These are phyloP conservation scores for Gynandropsis gynandra DNA, from an alignment of 345 rosid genomes.

Conservation along the genomic window DNA sequence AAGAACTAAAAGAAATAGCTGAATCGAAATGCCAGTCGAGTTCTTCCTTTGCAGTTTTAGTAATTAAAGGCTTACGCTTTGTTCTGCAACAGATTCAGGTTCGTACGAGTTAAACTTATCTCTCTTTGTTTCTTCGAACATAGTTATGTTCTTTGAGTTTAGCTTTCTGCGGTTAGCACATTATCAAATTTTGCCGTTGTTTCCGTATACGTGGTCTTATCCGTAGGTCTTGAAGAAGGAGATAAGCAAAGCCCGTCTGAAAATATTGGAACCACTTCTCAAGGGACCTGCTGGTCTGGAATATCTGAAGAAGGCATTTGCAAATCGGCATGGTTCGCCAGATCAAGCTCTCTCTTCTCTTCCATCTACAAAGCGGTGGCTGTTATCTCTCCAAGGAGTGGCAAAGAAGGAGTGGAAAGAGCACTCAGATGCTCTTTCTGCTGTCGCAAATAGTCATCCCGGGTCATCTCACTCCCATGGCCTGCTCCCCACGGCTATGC, in stretches of 20 bases:
- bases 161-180: too few relatives aligned
- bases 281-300: slow-evolving; percentile 87
- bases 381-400: slow-evolving; percentile 41
- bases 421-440: slow-evolving; percentile 44
- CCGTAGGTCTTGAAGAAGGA: slow-evolving; percentile 59
- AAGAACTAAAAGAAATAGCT: slow-evolving; percentile 57
- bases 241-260: slow-evolving; percentile 74
- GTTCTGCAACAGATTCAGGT: slow-evolving; percentile 92
- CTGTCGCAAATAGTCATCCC: slow-evolving; percentile 27
- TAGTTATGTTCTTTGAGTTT: too few relatives aligned
- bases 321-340: slow-evolving; percentile 44
- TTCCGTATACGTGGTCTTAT: neutral
- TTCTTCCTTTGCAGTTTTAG: slow-evolving; percentile 41
- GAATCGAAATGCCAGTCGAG: slow-evolving; percentile 36
- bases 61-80: slow-evolving; percentile 80
- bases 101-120: neutral
- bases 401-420: slow-evolving; percentile 74
- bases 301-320: slow-evolving; percentile 63
- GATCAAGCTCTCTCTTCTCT: slow-evolving; percentile 43
- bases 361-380: slow-evolving; percentile 58
- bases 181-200: too few relatives aligned
- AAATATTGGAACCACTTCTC: slow-evolving; percentile 67
- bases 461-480: slow-evolving; percentile 31
- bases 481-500: slow-evolving; percentile 50
- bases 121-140: neutral